These are phyloP conservation scores for Hypoxylon intermedium DNA, from an alignment of 495 filamentous ascomycete species.

Conservation along the genomic window DNA sequence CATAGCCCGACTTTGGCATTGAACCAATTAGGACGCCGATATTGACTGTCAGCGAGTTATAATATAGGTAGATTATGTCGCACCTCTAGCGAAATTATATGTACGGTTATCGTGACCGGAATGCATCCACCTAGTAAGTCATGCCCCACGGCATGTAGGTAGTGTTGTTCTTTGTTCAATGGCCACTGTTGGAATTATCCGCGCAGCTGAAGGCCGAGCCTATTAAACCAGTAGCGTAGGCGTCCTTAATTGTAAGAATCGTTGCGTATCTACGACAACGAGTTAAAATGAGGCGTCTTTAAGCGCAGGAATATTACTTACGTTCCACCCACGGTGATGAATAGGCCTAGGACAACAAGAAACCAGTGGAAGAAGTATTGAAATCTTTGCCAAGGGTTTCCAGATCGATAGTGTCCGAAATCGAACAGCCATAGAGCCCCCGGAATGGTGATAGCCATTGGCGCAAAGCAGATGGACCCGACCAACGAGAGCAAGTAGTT, in stretches of 20 bases:
- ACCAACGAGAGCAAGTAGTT: constrained; percentile 45
- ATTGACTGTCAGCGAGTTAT: no score
- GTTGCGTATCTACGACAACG: constrained; percentile 41
- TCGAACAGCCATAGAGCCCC: constrained; percentile 28
- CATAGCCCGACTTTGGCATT: no score
- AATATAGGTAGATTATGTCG: no score
- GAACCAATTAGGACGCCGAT: no score
- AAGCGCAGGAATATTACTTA: background rate
- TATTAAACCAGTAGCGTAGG: constrained; percentile 48
- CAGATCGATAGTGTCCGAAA: constrained; percentile 18
- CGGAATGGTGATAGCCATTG: constrained; percentile 39
- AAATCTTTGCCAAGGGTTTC: constrained; percentile 10
- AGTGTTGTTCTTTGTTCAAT: background rate
- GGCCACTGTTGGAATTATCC: constrained; percentile 42
- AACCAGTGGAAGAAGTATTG: constrained; percentile 37
- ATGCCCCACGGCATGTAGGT: background rate
- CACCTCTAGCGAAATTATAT: no score
- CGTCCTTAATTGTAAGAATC: constrained; percentile 48
- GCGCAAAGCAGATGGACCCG: constrained; percentile 38
- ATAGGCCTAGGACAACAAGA: constrained; percentile 46
- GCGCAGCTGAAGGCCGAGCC: constrained; percentile 52
- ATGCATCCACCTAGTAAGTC: no score
- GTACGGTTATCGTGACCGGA: no score
- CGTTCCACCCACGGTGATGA: constrained; percentile 52
- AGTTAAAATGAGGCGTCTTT: background rate